Evolutionary conservation across 2,329 filamentous ascomycete species (phyloP), one percentile per base, ranked within the genome.

Genomic region (Epichloe coenophiala): DNA sequence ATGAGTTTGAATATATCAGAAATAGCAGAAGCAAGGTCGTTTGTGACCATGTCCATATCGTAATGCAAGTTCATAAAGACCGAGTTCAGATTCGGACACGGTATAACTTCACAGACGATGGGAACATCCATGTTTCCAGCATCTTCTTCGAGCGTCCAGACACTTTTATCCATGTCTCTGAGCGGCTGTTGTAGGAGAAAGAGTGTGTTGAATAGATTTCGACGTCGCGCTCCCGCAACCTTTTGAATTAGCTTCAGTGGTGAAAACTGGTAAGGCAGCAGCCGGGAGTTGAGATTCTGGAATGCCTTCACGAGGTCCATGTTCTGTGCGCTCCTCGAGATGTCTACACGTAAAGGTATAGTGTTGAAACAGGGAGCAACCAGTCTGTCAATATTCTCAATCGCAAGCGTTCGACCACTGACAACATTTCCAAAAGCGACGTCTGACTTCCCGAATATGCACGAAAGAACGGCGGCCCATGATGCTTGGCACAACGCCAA

Each of bases 341-440:
- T 54, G 35, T 79, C 67, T 15, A 80, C 67, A 27, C 88, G 77
- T 2, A 89, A 61, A 0, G 90, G 88, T 12, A 95, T 67, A 0
- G 90, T 95, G 61, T 95, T 96, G 72, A 96, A 95, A 63, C 88
- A 95, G 0, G 90, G 90, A 0, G 87, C 88, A n/a, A 94, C 78
- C 5, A 95, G 75, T 4, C 74, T 71, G 38, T 90, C 81, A 11
- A 91, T 71, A 0, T 76, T 77, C 5, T 84, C 75, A 3, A 90
- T 64, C 0, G 78, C 68, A 9, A 87, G 62, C 1, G 81, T 83
- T 7, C 90, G 80, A 1, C 90, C 89, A 60, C 81, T 90, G 51
- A 91, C 76, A 2, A 96, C 83, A 58, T 88, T 93, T 0, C 91
- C 90, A 60, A 96, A 95, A 63, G 87, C 93, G 5, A 95, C 59